These are phyloP conservation scores for Claviceps purpurea DNA, from an alignment of 2,329 filamentous ascomycete genomes.

Conservation along the genomic window DNA sequence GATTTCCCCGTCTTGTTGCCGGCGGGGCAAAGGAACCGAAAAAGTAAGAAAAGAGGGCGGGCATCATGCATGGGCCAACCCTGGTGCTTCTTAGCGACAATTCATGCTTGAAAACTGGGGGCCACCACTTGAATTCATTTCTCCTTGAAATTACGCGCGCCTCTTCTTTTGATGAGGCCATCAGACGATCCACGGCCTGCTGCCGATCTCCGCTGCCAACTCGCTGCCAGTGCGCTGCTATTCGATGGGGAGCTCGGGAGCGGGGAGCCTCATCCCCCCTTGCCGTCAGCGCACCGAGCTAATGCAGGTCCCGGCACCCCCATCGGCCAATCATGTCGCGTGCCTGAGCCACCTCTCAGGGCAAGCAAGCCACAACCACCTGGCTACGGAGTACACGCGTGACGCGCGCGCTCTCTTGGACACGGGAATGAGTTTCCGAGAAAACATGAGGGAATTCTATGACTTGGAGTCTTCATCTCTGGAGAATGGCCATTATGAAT, in stretches of 20 bases:
- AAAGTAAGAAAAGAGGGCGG: not conserved
- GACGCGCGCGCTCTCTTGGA: too few species aligned
- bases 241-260: not conserved
- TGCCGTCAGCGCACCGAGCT: not conserved
- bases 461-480: too few species aligned
- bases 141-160: not conserved
- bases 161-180: not conserved
- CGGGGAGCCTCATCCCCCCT: not conserved
- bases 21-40: not conserved
- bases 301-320: conserved; percentile 8
- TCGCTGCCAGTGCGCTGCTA: not conserved
- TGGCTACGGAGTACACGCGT: too few species aligned
- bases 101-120: not conserved
- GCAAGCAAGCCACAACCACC: conserved; percentile 1
- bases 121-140: not conserved
- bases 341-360: conserved; percentile 5
- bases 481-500: too few species aligned
- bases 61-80: not conserved
- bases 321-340: conserved; percentile 5
- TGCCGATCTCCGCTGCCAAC: not conserved
- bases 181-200: not conserved
- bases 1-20: not conserved
- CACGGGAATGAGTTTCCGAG: too few species aligned
- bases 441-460: too few species aligned
- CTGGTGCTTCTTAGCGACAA: not conserved